phyloP scores from a whole-genome alignment of 176 grass and related monocot species.

The Coix lacrymajobi region DNA sequence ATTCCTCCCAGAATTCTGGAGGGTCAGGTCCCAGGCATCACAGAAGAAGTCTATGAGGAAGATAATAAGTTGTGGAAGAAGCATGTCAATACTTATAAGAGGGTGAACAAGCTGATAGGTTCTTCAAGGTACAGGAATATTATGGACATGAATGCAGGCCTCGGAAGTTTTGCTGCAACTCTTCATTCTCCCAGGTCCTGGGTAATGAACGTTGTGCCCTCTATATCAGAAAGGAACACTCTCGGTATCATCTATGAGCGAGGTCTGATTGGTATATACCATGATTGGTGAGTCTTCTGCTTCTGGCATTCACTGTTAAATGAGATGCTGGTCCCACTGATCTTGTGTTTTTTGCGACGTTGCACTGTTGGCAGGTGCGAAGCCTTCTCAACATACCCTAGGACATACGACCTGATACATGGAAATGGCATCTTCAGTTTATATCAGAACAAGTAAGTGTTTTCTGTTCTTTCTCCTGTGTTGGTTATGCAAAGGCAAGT shows the following conservation, averaged over 20 bases:
- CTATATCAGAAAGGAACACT: conserved; percentile 46
- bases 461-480: conserved; percentile 20
- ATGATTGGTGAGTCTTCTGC: conserved; percentile 69
- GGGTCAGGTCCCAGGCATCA: conserved; percentile 38
- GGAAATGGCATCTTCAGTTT: conserved; percentile 66
- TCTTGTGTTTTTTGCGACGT: background rate
- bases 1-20: conserved; percentile 64
- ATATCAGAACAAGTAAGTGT: conserved; percentile 69
- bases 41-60: conserved; percentile 50
- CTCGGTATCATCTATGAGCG: conserved; percentile 77
- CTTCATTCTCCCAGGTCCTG: conserved; percentile 54
- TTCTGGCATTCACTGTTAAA: background rate
- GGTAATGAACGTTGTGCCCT: conserved; percentile 93
- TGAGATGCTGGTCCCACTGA: conserved; percentile 13
- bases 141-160: conserved; percentile 95
- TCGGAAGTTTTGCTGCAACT: conserved; percentile 76
- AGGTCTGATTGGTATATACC: conserved; percentile 88
- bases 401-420: conserved; percentile 89
- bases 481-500: background rate
- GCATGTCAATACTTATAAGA: conserved; percentile 71
- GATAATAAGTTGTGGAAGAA: conserved; percentile 77
- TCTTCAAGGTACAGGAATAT: conserved; percentile 73
- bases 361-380: conserved; percentile 54
- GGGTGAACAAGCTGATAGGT: conserved; percentile 71
- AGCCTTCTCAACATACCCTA: conserved; percentile 87